Conservation (phyloP, 345 rosid genomes). For the Rhodamnia rubescens region DNA sequence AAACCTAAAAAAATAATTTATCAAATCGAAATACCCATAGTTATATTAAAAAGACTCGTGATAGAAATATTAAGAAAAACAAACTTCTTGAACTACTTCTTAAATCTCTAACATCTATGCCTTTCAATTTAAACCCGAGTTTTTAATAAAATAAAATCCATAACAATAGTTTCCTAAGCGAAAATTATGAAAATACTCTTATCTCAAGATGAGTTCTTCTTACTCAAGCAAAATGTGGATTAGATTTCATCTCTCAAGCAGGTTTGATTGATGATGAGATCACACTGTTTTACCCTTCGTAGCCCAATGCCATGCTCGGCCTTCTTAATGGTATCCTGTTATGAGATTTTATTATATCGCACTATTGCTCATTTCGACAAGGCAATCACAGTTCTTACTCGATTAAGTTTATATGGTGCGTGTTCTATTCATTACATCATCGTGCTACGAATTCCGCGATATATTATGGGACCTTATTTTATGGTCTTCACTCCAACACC, state of each 20-base stretch:
- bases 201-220: neutral
- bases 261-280: neutral
- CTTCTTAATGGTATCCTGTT: neutral
- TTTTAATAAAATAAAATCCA: neutral
- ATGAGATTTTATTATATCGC: no score
- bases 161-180: neutral
- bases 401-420: neutral
- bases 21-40: no score
- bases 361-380: neutral
- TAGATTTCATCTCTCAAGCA: neutral
- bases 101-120: neutral
- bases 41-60: no score
- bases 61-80: no score
- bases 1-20: no score
- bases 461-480: neutral
- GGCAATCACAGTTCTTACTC: neutral
- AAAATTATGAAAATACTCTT: neutral
- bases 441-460: neutral
- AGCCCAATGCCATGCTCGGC: neutral
- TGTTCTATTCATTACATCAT: neutral
- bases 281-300: neutral
- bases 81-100: neutral
- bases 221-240: neutral
- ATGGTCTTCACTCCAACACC: neutral
- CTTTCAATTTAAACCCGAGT: neutral